A percentile compares a stretch with the other conserved stretches of the same genome.
Evolutionary conservation across 257 asterid species (phyloP).

Genomic region (Vinca minor): DNA sequence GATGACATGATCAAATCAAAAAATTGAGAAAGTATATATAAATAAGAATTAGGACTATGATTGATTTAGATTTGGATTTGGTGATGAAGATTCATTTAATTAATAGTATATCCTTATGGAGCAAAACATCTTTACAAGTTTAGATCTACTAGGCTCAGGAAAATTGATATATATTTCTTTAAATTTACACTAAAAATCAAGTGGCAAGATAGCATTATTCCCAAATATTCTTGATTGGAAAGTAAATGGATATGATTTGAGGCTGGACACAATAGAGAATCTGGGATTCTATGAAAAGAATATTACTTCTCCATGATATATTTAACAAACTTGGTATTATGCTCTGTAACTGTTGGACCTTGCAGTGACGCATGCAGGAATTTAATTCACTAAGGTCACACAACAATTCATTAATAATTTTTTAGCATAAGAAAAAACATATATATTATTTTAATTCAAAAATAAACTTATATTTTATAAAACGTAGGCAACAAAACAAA

Average conservation of each 20-base stretch:
- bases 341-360: too few relatives aligned
- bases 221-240: not conserved
- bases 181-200: not conserved
- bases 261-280: constrained; percentile 2
- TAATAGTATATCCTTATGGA: not conserved
- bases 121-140: not conserved
- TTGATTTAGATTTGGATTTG: not conserved
- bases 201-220: constrained; percentile 1
- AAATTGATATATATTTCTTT: not conserved
- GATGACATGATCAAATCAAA: too few relatives aligned
- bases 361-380: too few relatives aligned
- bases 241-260: too few relatives aligned
- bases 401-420: too few relatives aligned
- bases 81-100: not conserved
- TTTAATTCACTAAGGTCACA: too few relatives aligned
- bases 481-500: too few relatives aligned
- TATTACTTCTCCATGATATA: not conserved
- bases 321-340: not conserved
- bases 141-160: not conserved
- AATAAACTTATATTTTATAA: too few relatives aligned
- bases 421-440: too few relatives aligned
- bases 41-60: not conserved
- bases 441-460: too few relatives aligned
- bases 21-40: not conserved
- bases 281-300: not conserved